A percentile compares a stretch with the other conserved stretches of the same genome.
Conservation (phyloP, 2,329 filamentous ascomycete species). For the Pseudogymnoascus sp. region DNA sequence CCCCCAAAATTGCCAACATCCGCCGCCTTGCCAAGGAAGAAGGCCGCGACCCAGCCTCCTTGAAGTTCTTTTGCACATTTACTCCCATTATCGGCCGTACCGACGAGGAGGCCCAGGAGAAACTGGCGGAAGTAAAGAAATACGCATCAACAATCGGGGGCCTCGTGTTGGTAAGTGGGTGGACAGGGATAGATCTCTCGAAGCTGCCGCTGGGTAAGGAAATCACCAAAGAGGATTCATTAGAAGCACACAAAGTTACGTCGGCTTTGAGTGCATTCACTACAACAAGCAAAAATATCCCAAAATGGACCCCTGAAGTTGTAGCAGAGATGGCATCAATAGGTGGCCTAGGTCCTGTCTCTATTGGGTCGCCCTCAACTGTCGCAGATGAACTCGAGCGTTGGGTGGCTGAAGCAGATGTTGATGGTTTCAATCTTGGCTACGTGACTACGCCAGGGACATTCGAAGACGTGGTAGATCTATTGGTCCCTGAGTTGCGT, state of each 20-base stretch:
- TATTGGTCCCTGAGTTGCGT: slow-evolving; percentile 58
- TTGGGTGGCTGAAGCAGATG: slow-evolving; percentile 63
- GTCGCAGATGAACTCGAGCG: slow-evolving; percentile 62
- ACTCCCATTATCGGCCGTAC: slow-evolving; percentile 60
- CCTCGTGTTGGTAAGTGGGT: slow-evolving; percentile 63
- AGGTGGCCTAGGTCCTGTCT: slow-evolving; percentile 56
- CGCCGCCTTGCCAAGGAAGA: slow-evolving; percentile 46
- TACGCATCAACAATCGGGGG: slow-evolving; percentile 61
- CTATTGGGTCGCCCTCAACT: slow-evolving; percentile 40
- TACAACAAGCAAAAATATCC: slow-evolving; percentile 42
- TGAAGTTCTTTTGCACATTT: slow-evolving; percentile 63
- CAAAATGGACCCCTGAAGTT: slow-evolving; percentile 62
- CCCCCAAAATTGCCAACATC: slow-evolving; percentile 56
- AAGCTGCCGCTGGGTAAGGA: slow-evolving; percentile 52
- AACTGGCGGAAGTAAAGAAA: slow-evolving; percentile 54
- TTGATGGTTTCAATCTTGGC: slow-evolving; percentile 70
- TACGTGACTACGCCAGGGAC: slow-evolving; percentile 61
- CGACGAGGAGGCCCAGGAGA: slow-evolving; percentile 58
- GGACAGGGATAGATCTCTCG: slow-evolving; percentile 62
- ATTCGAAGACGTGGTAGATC: slow-evolving; percentile 61
- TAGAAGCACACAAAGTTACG: slow-evolving; percentile 46
- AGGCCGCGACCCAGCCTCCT: slow-evolving; percentile 51
- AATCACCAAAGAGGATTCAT: slow-evolving; percentile 48
- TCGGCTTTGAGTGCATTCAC: slow-evolving; percentile 45
- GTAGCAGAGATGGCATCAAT: slow-evolving; percentile 63